phyloP scores from a whole-genome alignment of 2,329 filamentous ascomycete genomes.

The Saccharata proteae region DNA sequence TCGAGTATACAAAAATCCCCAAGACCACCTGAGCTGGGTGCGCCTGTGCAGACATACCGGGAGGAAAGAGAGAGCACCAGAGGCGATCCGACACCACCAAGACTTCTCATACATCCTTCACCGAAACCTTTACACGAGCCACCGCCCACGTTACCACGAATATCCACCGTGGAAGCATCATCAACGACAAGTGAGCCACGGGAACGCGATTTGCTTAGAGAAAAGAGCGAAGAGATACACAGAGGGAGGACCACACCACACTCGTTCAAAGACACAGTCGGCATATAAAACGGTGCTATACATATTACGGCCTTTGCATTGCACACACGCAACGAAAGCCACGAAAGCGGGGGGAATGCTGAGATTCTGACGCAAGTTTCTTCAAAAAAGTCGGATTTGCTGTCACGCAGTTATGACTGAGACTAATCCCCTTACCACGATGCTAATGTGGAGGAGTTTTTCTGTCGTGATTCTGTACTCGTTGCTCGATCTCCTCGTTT shows the following conservation, averaged over 20 bases:
- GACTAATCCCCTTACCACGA: too few relatives aligned
- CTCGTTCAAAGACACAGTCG: slow-evolving; percentile 32
- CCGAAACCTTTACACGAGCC: slow-evolving; percentile 13
- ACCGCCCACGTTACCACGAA: not conserved
- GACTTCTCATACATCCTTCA: slow-evolving; percentile 12
- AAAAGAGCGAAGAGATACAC: slow-evolving; percentile 14
- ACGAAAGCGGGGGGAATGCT: too few relatives aligned
- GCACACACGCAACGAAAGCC: too few relatives aligned
- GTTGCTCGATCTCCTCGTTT: too few relatives aligned
- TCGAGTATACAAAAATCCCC: not conserved
- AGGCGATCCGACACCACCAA: too few relatives aligned
- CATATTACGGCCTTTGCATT: too few relatives aligned
- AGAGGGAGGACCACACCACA: slow-evolving; percentile 28
- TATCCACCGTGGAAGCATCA: not conserved
- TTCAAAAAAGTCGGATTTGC: too few relatives aligned
- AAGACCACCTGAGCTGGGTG: not conserved
- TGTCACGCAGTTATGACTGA: too few relatives aligned
- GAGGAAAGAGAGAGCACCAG: slow-evolving; percentile 8
- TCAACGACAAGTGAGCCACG: slow-evolving; percentile 4
- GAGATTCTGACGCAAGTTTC: too few relatives aligned
- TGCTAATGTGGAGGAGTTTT: too few relatives aligned
- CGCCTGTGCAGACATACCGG: not conserved
- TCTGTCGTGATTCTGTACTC: too few relatives aligned
- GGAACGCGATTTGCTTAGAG: slow-evolving; percentile 4
- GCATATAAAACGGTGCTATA: slow-evolving; percentile 30